Evolutionary conservation across 2,329 filamentous ascomycete genomes (phyloP).

Genomic region (Dendrostoma leiphaemia): DNA sequence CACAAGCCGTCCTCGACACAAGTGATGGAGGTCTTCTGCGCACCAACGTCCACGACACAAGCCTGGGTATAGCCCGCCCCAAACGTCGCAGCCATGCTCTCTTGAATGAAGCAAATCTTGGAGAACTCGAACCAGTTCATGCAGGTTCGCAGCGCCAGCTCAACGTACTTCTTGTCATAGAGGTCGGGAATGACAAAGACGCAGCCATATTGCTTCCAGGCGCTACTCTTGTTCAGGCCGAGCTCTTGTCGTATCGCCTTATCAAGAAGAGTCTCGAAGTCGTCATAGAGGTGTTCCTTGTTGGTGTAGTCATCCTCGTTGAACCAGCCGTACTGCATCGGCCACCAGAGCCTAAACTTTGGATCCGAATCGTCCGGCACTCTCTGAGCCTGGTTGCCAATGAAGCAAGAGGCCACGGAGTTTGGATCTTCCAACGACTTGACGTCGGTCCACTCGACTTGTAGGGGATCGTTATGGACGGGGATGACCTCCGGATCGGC

Average conservation of each 20-base stretch:
- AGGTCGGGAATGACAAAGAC: slow-evolving; percentile 97
- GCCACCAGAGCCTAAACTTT: slow-evolving; percentile 91
- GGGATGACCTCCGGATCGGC: slow-evolving; percentile 83
- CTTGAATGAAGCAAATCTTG: slow-evolving; percentile 90
- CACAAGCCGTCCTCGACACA: slow-evolving; percentile 97
- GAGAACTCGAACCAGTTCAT: slow-evolving; percentile 89
- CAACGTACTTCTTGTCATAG: slow-evolving; percentile 92
- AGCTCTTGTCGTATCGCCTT: slow-evolving; percentile 84
- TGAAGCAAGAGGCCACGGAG: slow-evolving; percentile 62
- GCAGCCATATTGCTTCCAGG: slow-evolving; percentile 89
- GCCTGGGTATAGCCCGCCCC: slow-evolving; percentile 91
- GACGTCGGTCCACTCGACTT: slow-evolving; percentile 94
- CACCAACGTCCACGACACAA: slow-evolving; percentile 94
- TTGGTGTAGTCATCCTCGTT: slow-evolving; percentile 87
- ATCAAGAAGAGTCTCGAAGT: slow-evolving; percentile 84
- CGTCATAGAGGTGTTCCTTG: slow-evolving; percentile 77
- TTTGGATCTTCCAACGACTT: slow-evolving; percentile 64
- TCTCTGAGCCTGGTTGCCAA: slow-evolving; percentile 77
- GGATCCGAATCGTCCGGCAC: slow-evolving; percentile 88
- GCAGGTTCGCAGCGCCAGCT: slow-evolving; percentile 77
- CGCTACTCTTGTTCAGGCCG: slow-evolving; percentile 71
- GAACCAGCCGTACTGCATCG: slow-evolving; percentile 79
- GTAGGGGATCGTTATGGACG: slow-evolving; percentile 90
- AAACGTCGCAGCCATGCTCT: slow-evolving; percentile 91
- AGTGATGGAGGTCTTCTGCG: slow-evolving; percentile 94